Conservation (phyloP, 2,329 filamentous ascomycete genomes). For the Neofusicoccum laricinum region DNA sequence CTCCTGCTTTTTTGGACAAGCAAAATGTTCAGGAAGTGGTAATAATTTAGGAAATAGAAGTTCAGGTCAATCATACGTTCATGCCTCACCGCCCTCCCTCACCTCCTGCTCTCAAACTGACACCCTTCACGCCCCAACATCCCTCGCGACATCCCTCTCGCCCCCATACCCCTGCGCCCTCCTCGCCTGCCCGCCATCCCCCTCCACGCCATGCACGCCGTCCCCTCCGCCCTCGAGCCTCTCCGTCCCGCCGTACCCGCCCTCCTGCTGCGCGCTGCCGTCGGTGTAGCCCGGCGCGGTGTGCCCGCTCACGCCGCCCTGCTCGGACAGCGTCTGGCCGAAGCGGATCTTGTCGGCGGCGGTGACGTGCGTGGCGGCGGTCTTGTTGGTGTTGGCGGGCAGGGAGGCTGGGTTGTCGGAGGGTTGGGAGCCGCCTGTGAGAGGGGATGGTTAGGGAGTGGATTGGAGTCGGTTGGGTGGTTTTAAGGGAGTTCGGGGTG, state of each 20-base stretch:
- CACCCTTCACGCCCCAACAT: constrained; percentile 53
- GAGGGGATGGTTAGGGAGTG: too few species aligned
- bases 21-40: too few species aligned
- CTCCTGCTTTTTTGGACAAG: too few species aligned
- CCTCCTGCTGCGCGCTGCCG: constrained; percentile 38
- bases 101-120: too few species aligned
- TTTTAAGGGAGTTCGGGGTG: constrained; percentile 18
- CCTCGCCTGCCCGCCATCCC: too few species aligned
- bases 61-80: too few species aligned
- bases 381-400: constrained; percentile 38
- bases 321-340: constrained; percentile 55
- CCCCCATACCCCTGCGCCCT: constrained; percentile 53
- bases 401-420: constrained; percentile 19
- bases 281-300: constrained; percentile 33
- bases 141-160: constrained; percentile 42
- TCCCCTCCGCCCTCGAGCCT: constrained; percentile 26
- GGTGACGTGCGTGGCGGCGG: constrained; percentile 38
- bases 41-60: too few species aligned
- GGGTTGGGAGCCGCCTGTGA: constrained; percentile 12
- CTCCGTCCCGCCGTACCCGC: constrained; percentile 32
- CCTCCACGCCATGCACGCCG: too few species aligned
- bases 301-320: constrained; percentile 52
- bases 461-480: constrained; percentile 10
- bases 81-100: not conserved
- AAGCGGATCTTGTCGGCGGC: constrained; percentile 52